These are phyloP conservation scores for Lactarius trivialis DNA, from an alignment of 768 basidiomycete species.

Conservation along the genomic window DNA sequence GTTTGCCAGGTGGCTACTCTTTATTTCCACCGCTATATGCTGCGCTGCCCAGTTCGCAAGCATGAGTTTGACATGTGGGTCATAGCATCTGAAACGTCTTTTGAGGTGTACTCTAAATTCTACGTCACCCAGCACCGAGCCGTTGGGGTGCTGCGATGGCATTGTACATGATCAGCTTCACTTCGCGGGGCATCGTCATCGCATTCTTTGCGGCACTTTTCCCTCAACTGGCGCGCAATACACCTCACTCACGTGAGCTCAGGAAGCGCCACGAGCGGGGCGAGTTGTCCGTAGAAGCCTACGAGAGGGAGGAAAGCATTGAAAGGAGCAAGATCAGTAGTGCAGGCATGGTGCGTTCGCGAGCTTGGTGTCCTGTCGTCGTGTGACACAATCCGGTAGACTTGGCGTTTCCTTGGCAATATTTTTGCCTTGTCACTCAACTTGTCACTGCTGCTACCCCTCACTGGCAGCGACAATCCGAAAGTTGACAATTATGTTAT, in stretches of 20 bases:
- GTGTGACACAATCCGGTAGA: conserved; percentile 34
- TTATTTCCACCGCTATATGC: conserved; percentile 61
- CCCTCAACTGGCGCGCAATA: conserved; percentile 77
- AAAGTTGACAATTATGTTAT: conserved; percentile 71
- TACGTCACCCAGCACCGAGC: conserved; percentile 40
- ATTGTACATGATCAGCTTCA: conserved; percentile 72
- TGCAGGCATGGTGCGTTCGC: conserved; percentile 58
- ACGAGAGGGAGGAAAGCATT: conserved; percentile 67
- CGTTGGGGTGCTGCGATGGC: conserved; percentile 72
- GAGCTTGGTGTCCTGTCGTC: neutral
- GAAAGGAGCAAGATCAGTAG: conserved; percentile 85
- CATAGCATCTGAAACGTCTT: neutral
- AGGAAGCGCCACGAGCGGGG: conserved; percentile 52
- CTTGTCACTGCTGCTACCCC: conserved; percentile 62
- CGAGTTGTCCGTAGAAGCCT: conserved; percentile 52
- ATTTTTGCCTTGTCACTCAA: conserved; percentile 59
- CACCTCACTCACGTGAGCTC: conserved; percentile 50
- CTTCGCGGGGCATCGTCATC: conserved; percentile 71
- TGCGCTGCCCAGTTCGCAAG: conserved; percentile 77
- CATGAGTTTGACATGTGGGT: conserved; percentile 61
- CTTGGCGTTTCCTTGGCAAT: conserved; percentile 73
- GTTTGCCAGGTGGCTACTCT: conserved; percentile 71
- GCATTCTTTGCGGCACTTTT: conserved; percentile 77
- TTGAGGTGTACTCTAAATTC: neutral
- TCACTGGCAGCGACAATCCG: conserved; percentile 46